Percentiles rank a stretch among this genome's conserved stretches.
Conservation (phyloP, 306 rosid genomes). For the Lablab purpureus region DNA sequence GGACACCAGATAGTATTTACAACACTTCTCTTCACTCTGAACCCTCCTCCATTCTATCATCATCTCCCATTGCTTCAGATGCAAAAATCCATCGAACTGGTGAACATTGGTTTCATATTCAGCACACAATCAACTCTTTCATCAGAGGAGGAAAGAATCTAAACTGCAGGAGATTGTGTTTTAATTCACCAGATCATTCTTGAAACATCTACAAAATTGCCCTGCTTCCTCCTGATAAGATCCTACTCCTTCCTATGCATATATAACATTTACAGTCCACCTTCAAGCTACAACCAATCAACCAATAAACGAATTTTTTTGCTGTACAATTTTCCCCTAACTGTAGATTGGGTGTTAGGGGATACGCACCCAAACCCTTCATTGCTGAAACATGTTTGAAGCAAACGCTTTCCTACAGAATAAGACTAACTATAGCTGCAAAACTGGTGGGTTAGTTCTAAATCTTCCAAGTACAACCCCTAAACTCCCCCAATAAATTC, state of each 20-base stretch:
- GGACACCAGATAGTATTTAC: not conserved
- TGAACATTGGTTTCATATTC: not conserved
- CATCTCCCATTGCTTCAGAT: not conserved
- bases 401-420: slow-evolving; percentile 48
- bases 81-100: not conserved
- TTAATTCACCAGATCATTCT: slow-evolving; percentile 34
- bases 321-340: slow-evolving; percentile 64
- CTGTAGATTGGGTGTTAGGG: slow-evolving; percentile 50
- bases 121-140: not conserved
- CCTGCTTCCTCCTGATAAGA: slow-evolving; percentile 41
- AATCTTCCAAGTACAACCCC: slow-evolving; percentile 36
- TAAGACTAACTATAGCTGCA: slow-evolving; percentile 55
- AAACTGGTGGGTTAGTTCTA: slow-evolving; percentile 54
- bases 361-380: slow-evolving; percentile 47
- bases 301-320: slow-evolving; percentile 75
- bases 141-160: slow-evolving; percentile 1
- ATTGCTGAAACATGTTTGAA: slow-evolving; percentile 38
- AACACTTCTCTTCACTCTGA: not conserved
- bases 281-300: slow-evolving; percentile 61
- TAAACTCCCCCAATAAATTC: slow-evolving; percentile 42
- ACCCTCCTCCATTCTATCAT: not conserved
- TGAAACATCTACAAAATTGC: slow-evolving; percentile 37
- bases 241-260: slow-evolving; percentile 55
- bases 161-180: slow-evolving; percentile 35
- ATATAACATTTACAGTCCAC: slow-evolving; percentile 54